Base-by-base conservation (phyloP, 1,139 yeast species). In the Debaryomyces psychrophilus region DNA sequence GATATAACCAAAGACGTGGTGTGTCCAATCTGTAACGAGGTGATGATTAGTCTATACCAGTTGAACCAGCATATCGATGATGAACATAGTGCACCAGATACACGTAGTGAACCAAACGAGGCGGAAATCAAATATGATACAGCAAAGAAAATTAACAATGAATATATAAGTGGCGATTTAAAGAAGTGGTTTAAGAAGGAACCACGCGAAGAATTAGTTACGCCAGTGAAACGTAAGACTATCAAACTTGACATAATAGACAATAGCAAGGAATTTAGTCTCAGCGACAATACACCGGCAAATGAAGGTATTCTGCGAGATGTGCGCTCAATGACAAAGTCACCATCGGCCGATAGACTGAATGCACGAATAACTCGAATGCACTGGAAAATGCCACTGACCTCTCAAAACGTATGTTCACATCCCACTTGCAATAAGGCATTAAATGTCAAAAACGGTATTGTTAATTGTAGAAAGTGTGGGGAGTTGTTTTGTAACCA, bases 51-150 rank as follows among this genome's bases (percentile, higher is more conserved):
- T 9, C 65, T 87, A 38, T 53, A 61, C 15, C 86, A 82, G 50
- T 69, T 89, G 50, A 87, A 87, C 60, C 73, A 76, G 39, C 96
- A 90, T 60, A 67, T 90, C 25, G 96, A 89, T 59, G 87, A 79
- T 48, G 77, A 65, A 4, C 97, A 89, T 61, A 64, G 51, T 11
- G 26, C 11, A 22, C 15, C 37, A 4, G 37, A 35, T 2, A 12
- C 15, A 44, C 47, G 17, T 12, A 46, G 26, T 45, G 54, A 26
- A 31, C 48, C 55, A 3, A 45, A 49, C 6, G 46, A 50, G 23
- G 17, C 44, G n/a, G 27, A 44, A 18, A 35, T 31, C 27, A 11
- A 9, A 5, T 3, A 11, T 12, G 15, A 50, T 46, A 31, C 48
- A 6, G 44, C 52, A 12, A 53, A 53, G 40, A 31, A 57, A 1